Evolutionary conservation across 768 basidiomycete species (phyloP).

Genomic region (Pisolithus orientalis): DNA sequence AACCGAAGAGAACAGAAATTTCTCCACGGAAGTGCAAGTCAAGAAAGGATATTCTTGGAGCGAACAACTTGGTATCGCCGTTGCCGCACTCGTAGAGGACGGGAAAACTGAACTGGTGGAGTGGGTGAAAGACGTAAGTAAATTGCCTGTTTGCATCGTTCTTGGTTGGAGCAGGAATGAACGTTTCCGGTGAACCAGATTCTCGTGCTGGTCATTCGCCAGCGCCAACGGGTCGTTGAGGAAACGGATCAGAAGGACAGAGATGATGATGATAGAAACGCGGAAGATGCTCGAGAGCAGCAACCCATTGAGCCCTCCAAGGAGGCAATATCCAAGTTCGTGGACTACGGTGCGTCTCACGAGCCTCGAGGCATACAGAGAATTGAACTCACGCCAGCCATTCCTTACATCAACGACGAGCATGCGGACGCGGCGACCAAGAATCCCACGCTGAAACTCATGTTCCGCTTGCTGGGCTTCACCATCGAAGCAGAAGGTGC

Average conservation of each 20-base stretch:
- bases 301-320: conserved; percentile 44
- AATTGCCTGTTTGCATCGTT: conserved; percentile 10
- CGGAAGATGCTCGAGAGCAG: conserved; percentile 23
- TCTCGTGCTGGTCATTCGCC: conserved; percentile 49
- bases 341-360: conserved; percentile 61
- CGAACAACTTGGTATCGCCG: conserved; percentile 83
- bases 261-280: conserved; percentile 30
- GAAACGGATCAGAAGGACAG: conserved; percentile 45
- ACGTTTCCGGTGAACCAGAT: conserved; percentile 39
- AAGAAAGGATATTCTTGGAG: conserved; percentile 87
- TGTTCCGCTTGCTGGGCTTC: conserved; percentile 79
- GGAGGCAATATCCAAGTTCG: conserved; percentile 63
- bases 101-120: conserved; percentile 60
- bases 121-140: conserved; percentile 79
- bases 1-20: conserved; percentile 32
- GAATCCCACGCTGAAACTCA: conserved; percentile 73
- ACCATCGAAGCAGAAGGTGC: conserved; percentile 59
- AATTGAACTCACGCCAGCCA: conserved; percentile 41
- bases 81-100: conserved; percentile 65
- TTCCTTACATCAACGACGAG: conserved; percentile 71
- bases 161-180: conserved; percentile 13
- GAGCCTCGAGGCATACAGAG: conserved; percentile 1
- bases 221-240: conserved; percentile 54
- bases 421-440: conserved; percentile 71
- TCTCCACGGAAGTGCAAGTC: conserved; percentile 67